Evolutionary conservation across 805 yeast species (phyloP), one percentile per base, ranked within the genome.

Genomic region (Teunomyces pallodes): DNA sequence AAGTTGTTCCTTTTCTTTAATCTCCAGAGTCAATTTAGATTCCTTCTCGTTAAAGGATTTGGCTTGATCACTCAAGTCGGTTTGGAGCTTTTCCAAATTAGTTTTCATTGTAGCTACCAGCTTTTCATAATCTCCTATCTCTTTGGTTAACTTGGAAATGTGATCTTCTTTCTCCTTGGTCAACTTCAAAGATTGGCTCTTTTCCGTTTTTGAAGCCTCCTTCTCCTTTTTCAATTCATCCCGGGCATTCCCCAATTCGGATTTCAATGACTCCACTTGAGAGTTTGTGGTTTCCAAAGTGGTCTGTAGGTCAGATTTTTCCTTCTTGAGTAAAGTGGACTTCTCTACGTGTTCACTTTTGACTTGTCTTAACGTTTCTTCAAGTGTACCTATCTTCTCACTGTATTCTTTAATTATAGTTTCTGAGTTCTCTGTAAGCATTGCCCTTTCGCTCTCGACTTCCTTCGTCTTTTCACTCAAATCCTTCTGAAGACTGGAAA

Each of bases 401-500:
- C 76, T 66, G 52, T 79, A 80, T 47, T 79, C 81, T 52, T 75
- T 70, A 0, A 79, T 66, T 0, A 76, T 66, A 0, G 79, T 68
- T 47, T 77, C 81, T 0, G 86, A 80, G 43, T 67, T 76, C 46
- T 77, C 77, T 46, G 72, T 72, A 9, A 79, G 57, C 54, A 76
- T 61, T 9, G 62, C 66, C 46, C 85, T 65, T 54, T 81, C 85
- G 30, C 67, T 69, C 42, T 81, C 85, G 50, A 81, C 72, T 38
- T 76, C 83, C 36, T 61, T 50, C 0, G 55, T 54, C 51, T 76
- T 80, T 14, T 54, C 53, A 14, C 65, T 66, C 38, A 80, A 52
- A 1, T 72, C 69, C 1, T 59, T 52, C 26, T 68, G 66, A 38
- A 75, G 54, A 0, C 49, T 41, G 9, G 50, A 40, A 3, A 74